A percentile compares a stretch with the other conserved stretches of the same genome.
These are phyloP conservation scores for Microcyclosporella mali DNA, from an alignment of 2,329 filamentous ascomycete species.

Conservation along the genomic window DNA sequence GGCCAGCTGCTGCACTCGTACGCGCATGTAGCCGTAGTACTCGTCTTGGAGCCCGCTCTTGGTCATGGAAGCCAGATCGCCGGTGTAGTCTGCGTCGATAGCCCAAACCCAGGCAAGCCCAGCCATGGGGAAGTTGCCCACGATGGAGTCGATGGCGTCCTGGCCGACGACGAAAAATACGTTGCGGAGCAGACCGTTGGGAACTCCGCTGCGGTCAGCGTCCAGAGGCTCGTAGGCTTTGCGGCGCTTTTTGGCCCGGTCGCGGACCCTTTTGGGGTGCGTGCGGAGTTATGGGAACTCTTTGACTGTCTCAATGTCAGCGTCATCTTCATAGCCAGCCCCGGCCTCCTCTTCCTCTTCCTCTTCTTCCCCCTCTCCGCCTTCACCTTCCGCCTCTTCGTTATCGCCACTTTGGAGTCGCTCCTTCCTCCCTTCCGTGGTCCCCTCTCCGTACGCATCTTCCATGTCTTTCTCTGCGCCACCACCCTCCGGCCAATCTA, in stretches of 20 bases:
- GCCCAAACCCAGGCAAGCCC: slow-evolving; percentile 8
- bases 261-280: slow-evolving; percentile 9
- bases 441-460: not conserved
- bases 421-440: not conserved
- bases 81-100: slow-evolving; percentile 7
- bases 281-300: slow-evolving; percentile 6
- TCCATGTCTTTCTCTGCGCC: not conserved
- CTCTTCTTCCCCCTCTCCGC: not conserved
- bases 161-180: slow-evolving; percentile 7
- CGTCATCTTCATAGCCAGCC: slow-evolving; percentile 6
- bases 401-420: slow-evolving; percentile 4
- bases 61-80: not conserved
- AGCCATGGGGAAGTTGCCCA: not conserved
- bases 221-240: slow-evolving; percentile 3
- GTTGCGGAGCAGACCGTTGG: slow-evolving; percentile 3
- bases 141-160: slow-evolving; percentile 5
- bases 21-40: slow-evolving; percentile 12
- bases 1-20: slow-evolving; percentile 12
- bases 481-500: slow-evolving; percentile 6
- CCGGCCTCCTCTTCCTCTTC: not conserved
- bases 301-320: slow-evolving; percentile 9
- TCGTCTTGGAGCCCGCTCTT: not conserved
- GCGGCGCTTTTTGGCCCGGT: slow-evolving; percentile 9
- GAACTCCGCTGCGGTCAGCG: slow-evolving; percentile 6
- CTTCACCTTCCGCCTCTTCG: not conserved